phyloP scores from a whole-genome alignment of 1,139 yeast species.

The Zygotorulaspora mrakii region DNA sequence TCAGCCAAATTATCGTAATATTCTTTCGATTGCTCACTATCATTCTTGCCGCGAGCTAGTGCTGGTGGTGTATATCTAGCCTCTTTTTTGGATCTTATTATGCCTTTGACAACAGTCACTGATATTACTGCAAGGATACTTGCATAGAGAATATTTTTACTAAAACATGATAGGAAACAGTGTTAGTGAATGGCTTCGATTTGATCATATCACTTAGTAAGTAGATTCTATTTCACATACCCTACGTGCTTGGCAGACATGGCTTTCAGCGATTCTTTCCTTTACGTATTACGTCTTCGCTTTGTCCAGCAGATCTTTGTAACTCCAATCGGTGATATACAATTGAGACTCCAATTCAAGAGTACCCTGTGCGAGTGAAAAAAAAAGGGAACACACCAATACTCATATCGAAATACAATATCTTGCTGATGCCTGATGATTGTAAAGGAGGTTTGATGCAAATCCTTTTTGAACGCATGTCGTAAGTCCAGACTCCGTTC shows the following conservation, averaged over 20 bases:
- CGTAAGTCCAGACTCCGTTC: too few relatives aligned
- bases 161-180: background rate
- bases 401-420: too few relatives aligned
- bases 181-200: constrained; percentile 1
- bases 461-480: too few relatives aligned
- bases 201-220: background rate
- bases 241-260: constrained; percentile 19
- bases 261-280: too few relatives aligned
- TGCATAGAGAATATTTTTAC: constrained; percentile 26
- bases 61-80: constrained; percentile 30
- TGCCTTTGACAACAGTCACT: constrained; percentile 27
- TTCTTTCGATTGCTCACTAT: constrained; percentile 10
- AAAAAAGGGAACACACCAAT: too few relatives aligned
- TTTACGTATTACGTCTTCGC: too few relatives aligned
- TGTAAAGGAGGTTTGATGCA: too few relatives aligned
- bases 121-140: constrained; percentile 28
- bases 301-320: too few relatives aligned
- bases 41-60: constrained; percentile 10
- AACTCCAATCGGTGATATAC: background rate
- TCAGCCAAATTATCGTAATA: constrained; percentile 37
- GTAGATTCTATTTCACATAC: constrained; percentile 22
- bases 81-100: constrained; percentile 28
- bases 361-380: too few relatives aligned
- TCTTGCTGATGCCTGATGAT: too few relatives aligned
- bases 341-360: too few relatives aligned